Percentiles rank a stretch among this genome's conserved stretches.
phyloP scores from a whole-genome alignment of 2,329 filamentous ascomycete species.

The Aureobasidium lini region DNA sequence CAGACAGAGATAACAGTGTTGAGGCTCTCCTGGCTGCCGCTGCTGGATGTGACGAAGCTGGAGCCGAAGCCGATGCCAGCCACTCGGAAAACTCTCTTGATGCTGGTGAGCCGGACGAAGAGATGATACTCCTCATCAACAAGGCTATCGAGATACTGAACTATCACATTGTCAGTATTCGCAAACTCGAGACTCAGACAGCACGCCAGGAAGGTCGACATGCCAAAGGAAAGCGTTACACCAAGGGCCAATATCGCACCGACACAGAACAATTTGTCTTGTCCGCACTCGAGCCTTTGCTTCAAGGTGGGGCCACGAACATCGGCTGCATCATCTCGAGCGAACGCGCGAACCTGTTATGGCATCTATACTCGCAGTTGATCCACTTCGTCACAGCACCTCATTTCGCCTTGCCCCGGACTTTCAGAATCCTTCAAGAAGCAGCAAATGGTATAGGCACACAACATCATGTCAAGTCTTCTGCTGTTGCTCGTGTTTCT shows the following conservation, averaged over 20 bases:
- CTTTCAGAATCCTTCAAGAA: not conserved
- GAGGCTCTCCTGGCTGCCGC: conserved; percentile 8
- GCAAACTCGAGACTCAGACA: not conserved
- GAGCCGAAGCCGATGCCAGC: not conserved
- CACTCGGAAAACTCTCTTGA: not conserved
- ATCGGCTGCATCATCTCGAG: conserved; percentile 12
- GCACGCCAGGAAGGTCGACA: not conserved
- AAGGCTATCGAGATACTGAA: conserved; percentile 14
- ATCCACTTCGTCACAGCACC: not conserved
- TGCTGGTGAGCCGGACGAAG: conserved; percentile 12
- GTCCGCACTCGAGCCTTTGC: conserved; percentile 3
- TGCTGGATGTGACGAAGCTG: not conserved
- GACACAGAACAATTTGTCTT: conserved; percentile 7
- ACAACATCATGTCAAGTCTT: not conserved
- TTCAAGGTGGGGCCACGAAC: conserved; percentile 13
- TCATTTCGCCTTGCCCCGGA: not conserved
- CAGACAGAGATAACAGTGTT: not conserved
- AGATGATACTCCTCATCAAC: conserved; percentile 10
- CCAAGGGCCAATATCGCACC: not conserved
- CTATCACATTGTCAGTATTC: not conserved
- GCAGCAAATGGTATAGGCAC: not conserved
- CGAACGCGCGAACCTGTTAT: conserved; percentile 11
- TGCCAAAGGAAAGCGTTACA: not conserved
- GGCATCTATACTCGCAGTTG: conserved; percentile 13
- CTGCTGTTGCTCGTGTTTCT: not conserved